Evolutionary conservation across 192 early-diverging fungal species (phyloP).

Genomic region (Gorgonomyces haynaldii): DNA sequence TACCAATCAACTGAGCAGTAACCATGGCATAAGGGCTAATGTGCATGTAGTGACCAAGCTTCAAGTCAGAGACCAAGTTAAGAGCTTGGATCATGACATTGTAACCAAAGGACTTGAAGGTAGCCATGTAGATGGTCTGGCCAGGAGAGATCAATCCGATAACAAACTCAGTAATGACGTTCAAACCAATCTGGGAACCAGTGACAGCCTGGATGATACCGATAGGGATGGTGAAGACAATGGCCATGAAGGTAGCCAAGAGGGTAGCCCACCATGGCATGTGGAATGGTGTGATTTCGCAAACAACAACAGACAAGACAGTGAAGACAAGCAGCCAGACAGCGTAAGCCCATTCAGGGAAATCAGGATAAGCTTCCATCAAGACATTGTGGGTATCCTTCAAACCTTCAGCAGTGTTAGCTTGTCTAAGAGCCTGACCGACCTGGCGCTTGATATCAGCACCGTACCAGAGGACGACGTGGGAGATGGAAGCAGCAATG

Average conservation of each 20-base stretch:
- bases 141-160: slow-evolving; percentile 67
- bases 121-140: slow-evolving; percentile 68
- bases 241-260: slow-evolving; percentile 36
- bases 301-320: slow-evolving; percentile 27
- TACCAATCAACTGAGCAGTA: slow-evolving; percentile 12
- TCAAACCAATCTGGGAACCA: slow-evolving; percentile 63
- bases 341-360: slow-evolving; percentile 47
- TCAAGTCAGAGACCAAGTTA: slow-evolving; percentile 54
- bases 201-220: slow-evolving; percentile 68
- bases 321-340: slow-evolving; percentile 30
- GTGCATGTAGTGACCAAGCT: slow-evolving; percentile 64
- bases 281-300: slow-evolving; percentile 31
- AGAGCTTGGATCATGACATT: slow-evolving; percentile 70
- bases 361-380: slow-evolving; percentile 50
- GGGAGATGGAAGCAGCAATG: slow-evolving; percentile 25
- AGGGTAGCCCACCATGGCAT: slow-evolving; percentile 57
- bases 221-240: slow-evolving; percentile 61
- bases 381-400: slow-evolving; percentile 38
- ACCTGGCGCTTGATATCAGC: neutral
- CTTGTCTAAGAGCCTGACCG: neutral
- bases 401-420: neutral
- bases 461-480: slow-evolving; percentile 18
- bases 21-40: slow-evolving; percentile 53
- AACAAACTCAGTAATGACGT: slow-evolving; percentile 71
- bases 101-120: slow-evolving; percentile 77